Base-by-base conservation (phyloP, 345 rosid species). In the Melastoma malabathricum region DNA sequence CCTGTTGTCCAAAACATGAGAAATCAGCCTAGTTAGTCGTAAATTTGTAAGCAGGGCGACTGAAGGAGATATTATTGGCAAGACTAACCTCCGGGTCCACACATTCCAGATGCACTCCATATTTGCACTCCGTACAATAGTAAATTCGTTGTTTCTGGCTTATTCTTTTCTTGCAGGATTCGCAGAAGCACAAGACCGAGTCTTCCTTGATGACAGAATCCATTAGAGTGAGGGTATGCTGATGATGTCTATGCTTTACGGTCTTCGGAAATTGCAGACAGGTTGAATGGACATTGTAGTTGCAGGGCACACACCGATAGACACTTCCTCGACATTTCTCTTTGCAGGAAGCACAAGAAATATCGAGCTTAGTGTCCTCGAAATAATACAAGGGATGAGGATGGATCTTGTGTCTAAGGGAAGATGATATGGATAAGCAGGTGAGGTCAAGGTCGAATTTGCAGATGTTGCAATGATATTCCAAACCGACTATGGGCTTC, bases 21-120 rank as follows among this genome's bases (percentile, higher is more conserved):
- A 16, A 56, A 4, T 29, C 17, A 50, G 10, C 19, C 25, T n/a
- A 23, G 20, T 50, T 50, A 39, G 41, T 15, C 34, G 22, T 15
- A 27, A 27, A 27, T 3, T 27, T 27, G 31, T 6, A 27, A 27
- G 31, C 31, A 27, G 3, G 31, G 31, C 4, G 4, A 27, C 6
- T 10, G n/a, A 46, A 13, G 19, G 15, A 19, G 49, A 46, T 19
- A 9, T n/a, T 10, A 46, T 12, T 2, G 31, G 7, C 8, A 4
- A 15, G 39, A 44, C 27, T 8, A 19, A 54, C 47, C 46, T 48
- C 41, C 18, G 46, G 13, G 29, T 22, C 18, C 12, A 57, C 65
- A 16, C 71, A 61, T 18, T 48, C 34, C 2, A 47, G 54, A 49
- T 61, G 71, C 14, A 58, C 62, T 5, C 45, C 23, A 15, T 61